Evolutionary conservation across 352 stramenopile species (phyloP).

Genomic region (Phytophthora pluvialis): DNA sequence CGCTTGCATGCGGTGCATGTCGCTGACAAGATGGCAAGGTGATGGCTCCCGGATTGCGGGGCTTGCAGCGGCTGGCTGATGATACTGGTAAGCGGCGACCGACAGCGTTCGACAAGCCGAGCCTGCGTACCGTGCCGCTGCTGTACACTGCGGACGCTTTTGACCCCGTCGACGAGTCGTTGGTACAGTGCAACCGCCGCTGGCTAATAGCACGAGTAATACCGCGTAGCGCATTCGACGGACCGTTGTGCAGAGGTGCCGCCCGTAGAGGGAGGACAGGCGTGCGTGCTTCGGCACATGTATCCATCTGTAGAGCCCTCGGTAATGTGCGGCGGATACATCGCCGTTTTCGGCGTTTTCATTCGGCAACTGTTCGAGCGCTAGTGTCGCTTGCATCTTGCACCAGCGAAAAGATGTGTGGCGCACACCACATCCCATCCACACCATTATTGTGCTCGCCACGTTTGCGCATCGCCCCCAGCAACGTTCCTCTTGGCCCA

Average conservation of each 20-base stretch:
- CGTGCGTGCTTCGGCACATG: background rate
- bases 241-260: slow-evolving; percentile 5
- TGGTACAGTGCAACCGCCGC: background rate
- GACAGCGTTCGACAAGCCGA: slow-evolving; percentile 1
- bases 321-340: too few relatives aligned
- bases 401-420: background rate
- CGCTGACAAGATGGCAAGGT: slow-evolving; percentile 2
- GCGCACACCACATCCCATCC: background rate
- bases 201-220: too few relatives aligned
- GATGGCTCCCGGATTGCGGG: background rate
- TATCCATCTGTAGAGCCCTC: slow-evolving; percentile 4
- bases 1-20: background rate
- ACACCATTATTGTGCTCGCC: slow-evolving; percentile 3
- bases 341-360: too few relatives aligned
- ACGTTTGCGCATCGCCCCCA: slow-evolving; percentile 20
- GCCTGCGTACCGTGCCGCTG: too few relatives aligned
- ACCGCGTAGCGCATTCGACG: background rate
- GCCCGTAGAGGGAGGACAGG: slow-evolving; percentile 6
- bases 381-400: too few relatives aligned
- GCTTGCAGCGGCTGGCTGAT: too few relatives aligned
- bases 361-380: too few relatives aligned
- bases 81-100: too few relatives aligned
- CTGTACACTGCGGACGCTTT: slow-evolving; percentile 2
- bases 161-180: background rate
- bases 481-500: slow-evolving; percentile 35